These are phyloP conservation scores for Nicotiana benthamiana DNA, from an alignment of 257 asterid species.

Conservation along the genomic window DNA sequence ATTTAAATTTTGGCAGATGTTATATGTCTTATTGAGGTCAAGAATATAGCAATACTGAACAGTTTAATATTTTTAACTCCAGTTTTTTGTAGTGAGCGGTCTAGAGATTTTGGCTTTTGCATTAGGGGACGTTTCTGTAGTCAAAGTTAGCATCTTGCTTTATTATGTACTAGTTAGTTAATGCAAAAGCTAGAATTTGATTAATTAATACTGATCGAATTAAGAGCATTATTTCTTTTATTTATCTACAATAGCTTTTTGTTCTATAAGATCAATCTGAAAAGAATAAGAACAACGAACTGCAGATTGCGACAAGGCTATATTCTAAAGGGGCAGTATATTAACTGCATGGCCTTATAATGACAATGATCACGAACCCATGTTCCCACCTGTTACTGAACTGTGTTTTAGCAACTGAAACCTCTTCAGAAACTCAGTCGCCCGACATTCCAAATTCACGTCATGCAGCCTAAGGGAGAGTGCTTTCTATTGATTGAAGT, in stretches of 20 bases:
- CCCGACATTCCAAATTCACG: no score
- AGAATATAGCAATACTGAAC: constrained; percentile 9
- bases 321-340: background rate
- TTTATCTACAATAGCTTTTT: background rate
- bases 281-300: background rate
- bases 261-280: background rate
- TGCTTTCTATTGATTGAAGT: no score
- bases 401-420: background rate
- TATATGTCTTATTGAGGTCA: constrained; percentile 3
- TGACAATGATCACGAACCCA: background rate
- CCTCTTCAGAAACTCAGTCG: background rate
- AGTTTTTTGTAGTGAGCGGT: constrained; percentile 1
- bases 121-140: constrained; percentile 3
- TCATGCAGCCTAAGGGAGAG: no score
- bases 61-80: background rate
- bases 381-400: background rate
- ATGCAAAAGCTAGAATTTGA: background rate
- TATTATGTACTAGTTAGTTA: background rate
- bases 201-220: background rate
- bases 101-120: constrained; percentile 2
- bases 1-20: constrained; percentile 13
- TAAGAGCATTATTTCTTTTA: background rate
- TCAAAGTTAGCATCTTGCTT: background rate
- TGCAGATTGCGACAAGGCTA: background rate
- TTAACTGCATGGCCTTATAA: background rate